phyloP scores from a whole-genome alignment of 345 rosid genomes.

The Linum trigynum region DNA sequence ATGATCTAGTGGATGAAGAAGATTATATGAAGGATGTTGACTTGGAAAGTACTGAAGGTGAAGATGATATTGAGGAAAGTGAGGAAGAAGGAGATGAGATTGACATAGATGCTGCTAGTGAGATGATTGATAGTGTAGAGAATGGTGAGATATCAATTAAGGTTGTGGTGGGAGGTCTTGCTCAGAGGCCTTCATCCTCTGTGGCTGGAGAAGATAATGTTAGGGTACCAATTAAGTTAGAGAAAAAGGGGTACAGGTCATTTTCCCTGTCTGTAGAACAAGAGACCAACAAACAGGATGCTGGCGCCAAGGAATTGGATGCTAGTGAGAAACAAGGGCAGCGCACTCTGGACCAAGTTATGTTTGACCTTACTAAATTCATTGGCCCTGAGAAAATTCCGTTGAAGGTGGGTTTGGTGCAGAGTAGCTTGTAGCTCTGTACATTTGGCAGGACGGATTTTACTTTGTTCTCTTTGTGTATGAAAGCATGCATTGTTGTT shows the following conservation, averaged over 20 bases:
- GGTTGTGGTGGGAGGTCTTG: conserved; percentile 68
- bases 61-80: conserved; percentile 49
- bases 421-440: conserved; percentile 1
- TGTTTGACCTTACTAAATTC: conserved; percentile 71
- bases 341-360: conserved; percentile 52
- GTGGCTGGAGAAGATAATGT: conserved; percentile 41
- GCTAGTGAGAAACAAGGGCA: conserved; percentile 48
- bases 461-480: conserved; percentile 8
- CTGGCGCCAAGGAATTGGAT: conserved; percentile 36
- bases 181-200: conserved; percentile 46
- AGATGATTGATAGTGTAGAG: neutral
- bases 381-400: conserved; percentile 87
- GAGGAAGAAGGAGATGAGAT: conserved; percentile 27
- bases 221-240: conserved; percentile 72
- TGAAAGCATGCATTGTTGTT: conserved; percentile 6
- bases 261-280: conserved; percentile 72
- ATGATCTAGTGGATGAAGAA: conserved; percentile 69
- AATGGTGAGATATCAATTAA: conserved; percentile 54
- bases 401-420: conserved; percentile 47
- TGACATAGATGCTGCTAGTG: neutral
- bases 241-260: conserved; percentile 40
- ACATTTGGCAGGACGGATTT: neutral
- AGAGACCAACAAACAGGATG: conserved; percentile 32
- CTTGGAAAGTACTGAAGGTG: conserved; percentile 45
- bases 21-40: conserved; percentile 58